phyloP scores from a whole-genome alignment of 805 yeast genomes.

The Pichia scutulata region DNA sequence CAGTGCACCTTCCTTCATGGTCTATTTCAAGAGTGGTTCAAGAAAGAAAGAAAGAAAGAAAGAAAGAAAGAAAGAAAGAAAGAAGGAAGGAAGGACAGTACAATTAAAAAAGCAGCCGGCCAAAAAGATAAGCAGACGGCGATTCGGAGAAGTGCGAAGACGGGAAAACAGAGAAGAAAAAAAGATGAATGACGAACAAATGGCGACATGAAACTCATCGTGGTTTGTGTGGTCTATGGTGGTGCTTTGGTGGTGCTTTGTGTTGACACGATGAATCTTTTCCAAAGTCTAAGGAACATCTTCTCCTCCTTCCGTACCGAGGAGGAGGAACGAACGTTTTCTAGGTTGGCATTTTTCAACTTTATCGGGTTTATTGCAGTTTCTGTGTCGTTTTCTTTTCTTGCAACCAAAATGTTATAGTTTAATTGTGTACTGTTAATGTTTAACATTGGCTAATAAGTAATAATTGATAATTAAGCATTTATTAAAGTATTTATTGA shows the following conservation, averaged over 20 bases:
- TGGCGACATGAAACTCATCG: no score
- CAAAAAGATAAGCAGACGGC: not conserved
- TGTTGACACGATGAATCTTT: slow-evolving; percentile 34
- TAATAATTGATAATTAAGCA: no score
- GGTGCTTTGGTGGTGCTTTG: not conserved
- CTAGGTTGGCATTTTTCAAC: slow-evolving; percentile 71
- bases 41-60: not conserved
- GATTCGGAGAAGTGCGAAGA: not conserved
- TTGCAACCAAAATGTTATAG: slow-evolving; percentile 6
- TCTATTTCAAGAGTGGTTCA: not conserved
- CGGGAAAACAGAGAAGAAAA: no score
- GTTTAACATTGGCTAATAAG: no score
- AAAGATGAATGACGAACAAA: no score
- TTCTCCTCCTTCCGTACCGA: slow-evolving; percentile 80
- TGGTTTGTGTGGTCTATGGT: no score
- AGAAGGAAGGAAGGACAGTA: not conserved
- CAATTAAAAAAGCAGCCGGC: not conserved
- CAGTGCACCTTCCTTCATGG: slow-evolving; percentile 21
- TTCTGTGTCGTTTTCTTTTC: slow-evolving; percentile 69
- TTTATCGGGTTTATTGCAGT: slow-evolving; percentile 74
- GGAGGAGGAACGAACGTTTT: slow-evolving; percentile 72
- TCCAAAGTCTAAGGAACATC: slow-evolving; percentile 69
- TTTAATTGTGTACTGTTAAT: not conserved
- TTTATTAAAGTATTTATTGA: not conserved
- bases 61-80: not conserved